Evolutionary conservation across 2,329 filamentous ascomycete genomes (phyloP), one percentile per base, ranked within the genome.

Genomic region (Alternaria triticina): DNA sequence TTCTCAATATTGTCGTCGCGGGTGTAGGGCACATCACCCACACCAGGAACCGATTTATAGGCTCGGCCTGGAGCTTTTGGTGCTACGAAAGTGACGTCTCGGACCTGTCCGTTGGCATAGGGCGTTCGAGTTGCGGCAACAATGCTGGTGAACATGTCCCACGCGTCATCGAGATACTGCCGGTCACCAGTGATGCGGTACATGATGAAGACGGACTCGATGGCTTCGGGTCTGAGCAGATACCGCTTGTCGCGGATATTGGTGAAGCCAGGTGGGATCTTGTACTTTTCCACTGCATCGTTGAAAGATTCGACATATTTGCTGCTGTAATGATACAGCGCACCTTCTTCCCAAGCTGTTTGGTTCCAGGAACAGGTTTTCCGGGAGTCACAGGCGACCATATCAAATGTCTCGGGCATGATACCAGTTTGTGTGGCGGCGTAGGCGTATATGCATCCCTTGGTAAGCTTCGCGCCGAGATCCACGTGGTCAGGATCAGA

Each of bases 361-460:
- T 86, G 82, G 68, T 88, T 83, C 86, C 86, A 89, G 3, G 80
- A 75, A 67, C 87, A 89, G 1, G 56, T 51, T 1, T 52, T 62
- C 1, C 75, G 71, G 2, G 64, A 68, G 3, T 62, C 63, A 71
- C 88, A 90, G 2, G 86, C 81, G 3, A 86, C 66, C 58, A 87
- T 77, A 25, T 82, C 73, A 72, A 88, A 88, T 25, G 80, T 77
- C 69, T 90, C 88, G 0, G 88, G 87, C 86, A 89, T 89, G 61
- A 90, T 83, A 1, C 87, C 87, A 0, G 84, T 82, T 3, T 84
- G 83, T 49, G 85, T 85, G 5, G 83, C 79, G 57, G 84, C 80
- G 72, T 89, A 89, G 7, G 87, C 83, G 83, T 86, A 89, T 25
- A 89, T 84, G 71, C 88, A 90, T 15, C 87, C 88, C 62, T 88